Evolutionary conservation across 495 filamentous ascomycete species (phyloP).

Genomic region (Apodospora peruviana): DNA sequence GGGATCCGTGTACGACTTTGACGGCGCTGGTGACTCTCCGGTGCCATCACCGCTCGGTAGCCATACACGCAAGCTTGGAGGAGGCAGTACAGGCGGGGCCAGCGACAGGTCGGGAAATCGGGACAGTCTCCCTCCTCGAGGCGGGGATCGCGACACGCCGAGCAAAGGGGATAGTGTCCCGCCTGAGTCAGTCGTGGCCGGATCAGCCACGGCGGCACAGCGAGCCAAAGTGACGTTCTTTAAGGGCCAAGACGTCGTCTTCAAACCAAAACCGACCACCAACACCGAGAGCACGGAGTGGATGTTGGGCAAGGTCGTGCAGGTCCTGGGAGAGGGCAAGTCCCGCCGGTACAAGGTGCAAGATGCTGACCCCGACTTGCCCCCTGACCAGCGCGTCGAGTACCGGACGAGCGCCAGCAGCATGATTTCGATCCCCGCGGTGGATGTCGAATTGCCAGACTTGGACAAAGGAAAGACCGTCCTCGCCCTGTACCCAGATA

Average conservation of each 20-base stretch:
- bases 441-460: slow-evolving; percentile 52
- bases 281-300: slow-evolving; percentile 67
- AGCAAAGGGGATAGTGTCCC: slow-evolving; percentile 40
- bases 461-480: slow-evolving; percentile 77
- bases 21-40: slow-evolving; percentile 64
- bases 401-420: slow-evolving; percentile 74
- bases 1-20: slow-evolving; percentile 57
- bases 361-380: slow-evolving; percentile 81
- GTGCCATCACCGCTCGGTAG: slow-evolving; percentile 55
- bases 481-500: slow-evolving; percentile 79
- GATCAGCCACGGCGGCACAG: slow-evolving; percentile 20
- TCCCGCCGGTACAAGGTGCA: slow-evolving; percentile 92
- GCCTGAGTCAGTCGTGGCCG: slow-evolving; percentile 27
- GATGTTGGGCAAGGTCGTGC: slow-evolving; percentile 86
- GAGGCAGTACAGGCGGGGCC: slow-evolving; percentile 54
- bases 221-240: slow-evolving; percentile 50
- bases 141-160: slow-evolving; percentile 38
- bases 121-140: slow-evolving; percentile 41
- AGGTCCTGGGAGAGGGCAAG: slow-evolving; percentile 77
- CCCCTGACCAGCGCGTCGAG: slow-evolving; percentile 61
- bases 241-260: slow-evolving; percentile 78
- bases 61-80: slow-evolving; percentile 36
- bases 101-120: slow-evolving; percentile 29
- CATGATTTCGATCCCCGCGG: slow-evolving; percentile 69
- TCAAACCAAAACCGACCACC: slow-evolving; percentile 68